Base-by-base conservation (phyloP, 768 basidiomycete genomes). In the Naganishia antarctica region DNA sequence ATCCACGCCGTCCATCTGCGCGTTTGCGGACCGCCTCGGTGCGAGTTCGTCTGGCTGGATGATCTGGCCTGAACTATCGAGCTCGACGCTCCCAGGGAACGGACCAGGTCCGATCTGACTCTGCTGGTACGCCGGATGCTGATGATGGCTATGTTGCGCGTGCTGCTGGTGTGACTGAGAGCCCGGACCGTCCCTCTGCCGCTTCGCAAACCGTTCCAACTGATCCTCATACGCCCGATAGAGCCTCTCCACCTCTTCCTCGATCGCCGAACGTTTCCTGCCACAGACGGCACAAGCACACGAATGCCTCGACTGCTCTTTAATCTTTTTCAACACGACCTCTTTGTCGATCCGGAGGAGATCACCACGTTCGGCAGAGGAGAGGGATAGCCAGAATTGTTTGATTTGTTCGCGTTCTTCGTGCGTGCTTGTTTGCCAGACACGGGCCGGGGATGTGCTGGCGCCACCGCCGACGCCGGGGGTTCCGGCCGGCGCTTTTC, bases 181-280 rank as follows among this genome's bases (percentile, higher is more conserved):
- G n/a, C n/a, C n/a, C n/a, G n/a, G n/a, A n/a, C 98, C 88, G 83
- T 49, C 48, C 50, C 50, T 47, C 31, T 64, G 53, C 13, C 77
- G 72, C 81, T 90, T 89, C 80, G 93, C 96, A 85, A 98, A 98
- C 82, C 89, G 87, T 84, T 96, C 91, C 83, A 99, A 87, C 84
- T 98, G 94, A 79, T 96, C 91, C 86, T 97, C 98, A 85, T 98
- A 99, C 82, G 93, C 92, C 84, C 97, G 94, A 85, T 99, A 99
- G 81, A 98, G 87, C 82, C 92, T 90, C 83, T 98, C 91, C 80
- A 99, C 88, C 83, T 99, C 96, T 82, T 93, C 90, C 83, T 99
- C 96, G 82, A 99, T 97, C 69, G 93, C 93, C 82, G 88, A 87
- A 73, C 94, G 88, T 83, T 99, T 99, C 76, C 94, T 82, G 61